These are phyloP conservation scores for Vanrija sp. DNA, from an alignment of 1,284 basidiomycete genomes.

Conservation along the genomic window DNA sequence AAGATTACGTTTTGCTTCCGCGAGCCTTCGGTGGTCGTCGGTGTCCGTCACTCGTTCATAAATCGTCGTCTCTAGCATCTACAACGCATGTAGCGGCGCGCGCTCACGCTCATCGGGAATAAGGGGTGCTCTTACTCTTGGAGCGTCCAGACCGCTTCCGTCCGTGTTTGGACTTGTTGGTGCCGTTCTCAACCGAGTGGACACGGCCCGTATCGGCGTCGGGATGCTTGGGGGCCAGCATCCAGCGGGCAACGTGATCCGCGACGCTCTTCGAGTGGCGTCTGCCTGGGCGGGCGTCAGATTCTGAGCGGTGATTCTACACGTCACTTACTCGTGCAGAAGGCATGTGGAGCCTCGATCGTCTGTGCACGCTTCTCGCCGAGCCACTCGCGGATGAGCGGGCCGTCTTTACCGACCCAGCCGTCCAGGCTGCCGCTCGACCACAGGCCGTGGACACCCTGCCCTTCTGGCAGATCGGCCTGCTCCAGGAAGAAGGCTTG, in stretches of 20 bases:
- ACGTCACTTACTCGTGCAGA: constrained; percentile 37
- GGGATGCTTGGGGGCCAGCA: constrained; percentile 2
- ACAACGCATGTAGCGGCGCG: too few relatives aligned
- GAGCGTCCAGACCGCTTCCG: too few relatives aligned
- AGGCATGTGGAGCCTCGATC: constrained; percentile 41
- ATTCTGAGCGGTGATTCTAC: neutral
- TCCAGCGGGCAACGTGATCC: constrained; percentile 33
- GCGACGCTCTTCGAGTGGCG: constrained; percentile 32
- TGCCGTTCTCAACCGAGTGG: too few relatives aligned
- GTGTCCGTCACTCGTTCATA: too few relatives aligned
- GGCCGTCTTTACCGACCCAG: constrained; percentile 44
- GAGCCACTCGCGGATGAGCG: constrained; percentile 29
- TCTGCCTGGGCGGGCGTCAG: constrained; percentile 18
- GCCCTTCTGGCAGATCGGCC: constrained; percentile 1
- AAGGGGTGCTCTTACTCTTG: too few relatives aligned
- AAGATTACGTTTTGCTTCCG: too few relatives aligned
- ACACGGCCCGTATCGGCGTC: too few relatives aligned
- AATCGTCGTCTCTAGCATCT: too few relatives aligned
- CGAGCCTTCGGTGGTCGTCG: too few relatives aligned
- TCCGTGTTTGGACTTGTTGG: too few relatives aligned
- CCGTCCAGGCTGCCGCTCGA: constrained; percentile 31
- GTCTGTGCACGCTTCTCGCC: constrained; percentile 27
- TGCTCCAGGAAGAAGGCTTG: constrained; percentile 32
- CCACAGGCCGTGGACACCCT: constrained; percentile 34
- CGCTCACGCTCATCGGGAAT: too few relatives aligned